Base-by-base conservation (phyloP, 148 eudicot genomes). In the Hydrangea macrophylla region DNA sequence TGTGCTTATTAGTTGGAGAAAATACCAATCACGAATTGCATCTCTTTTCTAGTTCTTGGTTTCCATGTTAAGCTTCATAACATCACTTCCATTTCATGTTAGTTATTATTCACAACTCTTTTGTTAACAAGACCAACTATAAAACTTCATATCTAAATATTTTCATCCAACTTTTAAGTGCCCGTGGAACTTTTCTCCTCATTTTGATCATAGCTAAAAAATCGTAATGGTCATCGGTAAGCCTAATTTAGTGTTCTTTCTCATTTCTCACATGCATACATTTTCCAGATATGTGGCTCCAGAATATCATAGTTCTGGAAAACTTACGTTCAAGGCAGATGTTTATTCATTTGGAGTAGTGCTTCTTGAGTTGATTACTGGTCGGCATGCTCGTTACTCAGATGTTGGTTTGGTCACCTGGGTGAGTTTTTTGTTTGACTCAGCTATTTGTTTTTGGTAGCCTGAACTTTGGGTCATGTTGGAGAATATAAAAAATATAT, bases 291-390 rank as follows among this genome's bases (percentile, higher is more conserved):
- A 92, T 80, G 71, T 92, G 62, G 98, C 98, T 60, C 98, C 96
- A 9, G 98, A 92, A 70, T 92, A 90, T 78, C 96, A 96, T 65
- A 64, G 96, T 70, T 90, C 96, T 40, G 98, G 96, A 40, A 90
- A 92, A 72, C 92, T 92, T 22, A 92, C 96, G 0, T 94, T 88
- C 44, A 92, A 88, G 72, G 90, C 98, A 9, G 96, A 92, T 78
- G 98, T 92, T 42, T 92, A 90, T 83, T 92, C 98, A n/a, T 92
- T 74, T 58, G 96, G 98, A 26, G 87, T 92, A 24, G 81, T 92
- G 90, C 96, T 92, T 39, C 80, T 92, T 45, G 98, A 90, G 74
- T 68, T 92, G 82, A 90, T 92, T 35, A 88, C 96, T 60, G 98
- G 96, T 23, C 90, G 94, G 20, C 80, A 94, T 30, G 94, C 98